Evolutionary conservation across 2,329 filamentous ascomycete species (phyloP).

Genomic region (Bisporella sp.): DNA sequence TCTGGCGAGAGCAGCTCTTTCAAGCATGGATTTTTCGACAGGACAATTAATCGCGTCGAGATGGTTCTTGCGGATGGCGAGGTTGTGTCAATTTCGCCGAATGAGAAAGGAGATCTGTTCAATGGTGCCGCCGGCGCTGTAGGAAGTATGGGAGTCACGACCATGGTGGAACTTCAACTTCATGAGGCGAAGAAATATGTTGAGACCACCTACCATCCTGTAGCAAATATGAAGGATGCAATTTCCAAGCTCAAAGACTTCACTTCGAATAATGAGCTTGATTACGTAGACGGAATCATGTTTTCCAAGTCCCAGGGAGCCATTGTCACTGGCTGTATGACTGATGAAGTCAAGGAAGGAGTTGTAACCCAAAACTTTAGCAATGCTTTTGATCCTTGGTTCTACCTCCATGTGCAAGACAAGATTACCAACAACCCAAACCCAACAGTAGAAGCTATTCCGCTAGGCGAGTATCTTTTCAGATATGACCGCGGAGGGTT

Average conservation of each 20-base stretch:
- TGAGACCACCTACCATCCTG: conserved; percentile 45
- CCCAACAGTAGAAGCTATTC: conserved; percentile 33
- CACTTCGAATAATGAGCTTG: conserved; percentile 28
- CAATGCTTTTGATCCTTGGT: conserved; percentile 52
- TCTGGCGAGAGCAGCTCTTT: conserved; percentile 63
- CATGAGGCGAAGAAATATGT: conserved; percentile 47
- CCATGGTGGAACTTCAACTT: conserved; percentile 50
- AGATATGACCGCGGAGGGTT: conserved; percentile 59
- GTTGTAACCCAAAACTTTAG: conserved; percentile 37
- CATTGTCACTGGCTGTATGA: conserved; percentile 46
- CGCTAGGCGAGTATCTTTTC: conserved; percentile 48
- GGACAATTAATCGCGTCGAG: conserved; percentile 54
- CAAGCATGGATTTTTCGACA: conserved; percentile 58
- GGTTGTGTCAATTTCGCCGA: conserved; percentile 38
- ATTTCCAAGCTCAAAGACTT: conserved; percentile 34
- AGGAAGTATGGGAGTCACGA: conserved; percentile 55
- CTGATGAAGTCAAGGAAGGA: conserved; percentile 26
- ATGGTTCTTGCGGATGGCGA: conserved; percentile 55
- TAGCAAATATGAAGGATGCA: conserved; percentile 35
- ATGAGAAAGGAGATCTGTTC: conserved; percentile 47
- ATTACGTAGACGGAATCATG: conserved; percentile 58
- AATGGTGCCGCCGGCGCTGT: conserved; percentile 51
- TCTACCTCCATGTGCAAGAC: conserved; percentile 54
- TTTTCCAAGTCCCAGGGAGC: conserved; percentile 39
- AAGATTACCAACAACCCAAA: conserved; percentile 9